Conservation (phyloP, 2,329 filamentous ascomycete species). For the Botrytis elliptica region DNA sequence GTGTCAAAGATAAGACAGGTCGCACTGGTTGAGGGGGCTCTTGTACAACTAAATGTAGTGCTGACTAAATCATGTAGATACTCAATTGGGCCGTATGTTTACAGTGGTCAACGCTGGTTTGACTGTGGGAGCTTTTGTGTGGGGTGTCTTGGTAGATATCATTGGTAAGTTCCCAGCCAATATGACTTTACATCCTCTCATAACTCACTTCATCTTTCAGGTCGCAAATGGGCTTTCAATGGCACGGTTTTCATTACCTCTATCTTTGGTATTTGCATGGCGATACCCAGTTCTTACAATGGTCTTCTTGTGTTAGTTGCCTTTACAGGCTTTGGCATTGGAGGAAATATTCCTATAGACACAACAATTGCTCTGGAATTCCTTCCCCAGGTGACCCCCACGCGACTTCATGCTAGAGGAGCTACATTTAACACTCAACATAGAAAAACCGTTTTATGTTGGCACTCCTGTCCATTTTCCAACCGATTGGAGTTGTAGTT, state of each 20-base stretch:
- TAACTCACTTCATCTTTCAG: conserved; percentile 17
- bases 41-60: conserved; percentile 4
- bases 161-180: conserved; percentile 25
- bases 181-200: neutral
- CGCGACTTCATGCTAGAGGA: neutral
- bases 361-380: conserved; percentile 36
- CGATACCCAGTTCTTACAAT: conserved; percentile 26
- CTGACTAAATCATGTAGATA: conserved; percentile 17
- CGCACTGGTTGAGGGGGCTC: neutral
- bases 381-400: conserved; percentile 28
- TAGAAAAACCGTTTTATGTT: conserved; percentile 33
- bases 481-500: conserved; percentile 33
- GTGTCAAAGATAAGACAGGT: neutral
- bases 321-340: conserved; percentile 33
- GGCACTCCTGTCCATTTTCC: conserved; percentile 33
- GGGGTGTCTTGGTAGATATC: conserved; percentile 32
- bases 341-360: conserved; percentile 37
- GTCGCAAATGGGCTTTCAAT: conserved; percentile 34
- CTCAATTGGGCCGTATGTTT: conserved; percentile 28
- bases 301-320: conserved; percentile 28
- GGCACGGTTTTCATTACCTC: conserved; percentile 29
- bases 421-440: neutral
- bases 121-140: conserved; percentile 30
- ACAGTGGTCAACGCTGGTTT: conserved; percentile 30
- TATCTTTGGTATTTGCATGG: conserved; percentile 30